Base-by-base conservation (phyloP, 306 rosid genomes). In the Pyrus bretschneideri region DNA sequence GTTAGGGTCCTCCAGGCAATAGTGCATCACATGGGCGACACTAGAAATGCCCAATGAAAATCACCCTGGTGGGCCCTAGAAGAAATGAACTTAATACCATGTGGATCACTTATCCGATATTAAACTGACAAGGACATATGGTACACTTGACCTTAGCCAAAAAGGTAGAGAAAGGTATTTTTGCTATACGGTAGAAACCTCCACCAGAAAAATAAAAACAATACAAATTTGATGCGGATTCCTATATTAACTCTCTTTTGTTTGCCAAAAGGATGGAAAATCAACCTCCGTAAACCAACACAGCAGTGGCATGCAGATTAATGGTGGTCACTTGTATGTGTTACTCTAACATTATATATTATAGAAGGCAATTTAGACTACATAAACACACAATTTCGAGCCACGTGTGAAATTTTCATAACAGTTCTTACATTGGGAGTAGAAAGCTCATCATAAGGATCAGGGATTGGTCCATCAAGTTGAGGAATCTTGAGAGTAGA, bases 381-480 rank as follows among this genome's bases (percentile, higher is more conserved):
- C 21, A 52, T 5, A 46, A 38, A 61, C 58, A 30, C 22, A 66
- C 4, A 64, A n/a, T 29, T 35, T 21, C 7, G 1, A 14, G 45
- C 15, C 40, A 27, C 14, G 35, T 69, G 66, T 19, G 57, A 38
- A 49, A 78, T 17, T 42, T 23, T 9, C 12, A 23, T 7, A 60
- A 74, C 13, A 21, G 51, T 65, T 19, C 93, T 88, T 85, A 96
- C 99, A 80, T 92, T 92, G 75, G 99, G 99, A 75, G 99, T 92
- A 67, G 99, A 92, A 70, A 96, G 91, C 85, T 92, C 99, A 73
- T 96, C 98, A 29, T 96, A 93, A 23, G 89, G 87, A 75, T 83
- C 93, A 58, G 99, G 99, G 63, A 88, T 84, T 4, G 97, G 99
- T 70, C 99, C 99, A 83, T 92, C 99, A 76, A 85, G 90, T 82